Base-by-base conservation (phyloP, 805 yeast genomes). In the Starmerella ratchasimensis region DNA sequence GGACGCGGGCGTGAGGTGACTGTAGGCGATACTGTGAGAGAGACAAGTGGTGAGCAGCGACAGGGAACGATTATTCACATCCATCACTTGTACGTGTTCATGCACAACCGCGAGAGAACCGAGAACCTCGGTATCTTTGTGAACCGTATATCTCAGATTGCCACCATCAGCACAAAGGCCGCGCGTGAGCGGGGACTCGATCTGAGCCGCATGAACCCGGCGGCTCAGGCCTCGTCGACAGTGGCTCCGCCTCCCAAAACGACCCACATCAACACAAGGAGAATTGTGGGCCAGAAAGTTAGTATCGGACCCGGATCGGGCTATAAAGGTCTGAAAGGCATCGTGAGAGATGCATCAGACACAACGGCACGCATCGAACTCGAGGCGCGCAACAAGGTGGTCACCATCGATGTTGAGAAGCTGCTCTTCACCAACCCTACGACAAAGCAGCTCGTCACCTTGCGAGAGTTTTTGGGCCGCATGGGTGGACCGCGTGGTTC, bases 41-140 rank as follows among this genome's bases (percentile, higher is more conserved):
- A 90, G 55, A 59, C 67, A 20, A 66, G 69, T 13, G 93, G 93
- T 34, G 94, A 84, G 50, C 76, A 80, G 49, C 72, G 93, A 56
- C 86, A 80, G 54, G 98, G 98, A 49, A 73, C 70, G 26, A 80
- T 90, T 43, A 58, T 90, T 41, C 96, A 88, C 56, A 76, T 90
- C 39, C 81, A 78, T 66, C 77, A 84, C 54, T 76, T 78, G 35
- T 66, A 68, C 34, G 68, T 90, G 43, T 90, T 88, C 57, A 64
- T 86, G 33, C 78, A 82, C 55, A 77, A 90, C 38, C 78, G 80
- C 49, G 77, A 79, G 34, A 71, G 80, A 34, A 57, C 71, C 23
- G 96, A 84, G 56, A 83, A 90, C 56, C 71, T 83, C 35, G 98
- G 97, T 60, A 83, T 90, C 13, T 86, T 88, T 59, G 93, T 80